Evolutionary conservation across 148 eudicot species (phyloP).

Genomic region (Bassia scoparia): DNA sequence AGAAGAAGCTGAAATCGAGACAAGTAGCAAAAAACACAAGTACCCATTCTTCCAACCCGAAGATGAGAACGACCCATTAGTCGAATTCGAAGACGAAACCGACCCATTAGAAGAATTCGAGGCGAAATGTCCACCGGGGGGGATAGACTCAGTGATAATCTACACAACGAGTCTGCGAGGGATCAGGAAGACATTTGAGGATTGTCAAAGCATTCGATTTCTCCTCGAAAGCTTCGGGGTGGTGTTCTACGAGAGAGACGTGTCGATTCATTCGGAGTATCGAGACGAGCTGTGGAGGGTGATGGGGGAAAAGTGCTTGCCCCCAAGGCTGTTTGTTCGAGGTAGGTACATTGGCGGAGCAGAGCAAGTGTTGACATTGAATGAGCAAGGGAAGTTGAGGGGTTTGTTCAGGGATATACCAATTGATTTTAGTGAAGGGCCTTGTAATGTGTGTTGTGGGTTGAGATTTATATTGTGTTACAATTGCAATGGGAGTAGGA

Average conservation of each 20-base stretch:
- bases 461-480: constrained; percentile 63
- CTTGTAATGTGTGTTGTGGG: constrained; percentile 69
- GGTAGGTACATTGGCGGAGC: constrained; percentile 90
- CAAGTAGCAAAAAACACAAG: constrained; percentile 16
- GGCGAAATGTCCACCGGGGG: constrained; percentile 68
- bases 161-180: constrained; percentile 64
- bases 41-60: constrained; percentile 25
- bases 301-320: constrained; percentile 48
- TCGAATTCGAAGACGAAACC: constrained; percentile 28
- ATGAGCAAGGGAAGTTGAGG: constrained; percentile 63
- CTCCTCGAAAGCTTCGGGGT: constrained; percentile 57
- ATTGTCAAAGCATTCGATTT: constrained; percentile 61
- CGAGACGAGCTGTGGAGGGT: constrained; percentile 70
- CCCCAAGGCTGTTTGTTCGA: constrained; percentile 69
- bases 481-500: constrained; percentile 67
- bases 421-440: constrained; percentile 35
- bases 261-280: constrained; percentile 67
- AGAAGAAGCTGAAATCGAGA: constrained; percentile 32
- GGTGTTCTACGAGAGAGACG: constrained; percentile 59
- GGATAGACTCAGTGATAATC: constrained; percentile 46
- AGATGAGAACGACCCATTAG: constrained; percentile 29
- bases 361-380: constrained; percentile 53
- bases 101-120: constrained; percentile 40
- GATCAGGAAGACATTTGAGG: constrained; percentile 66
- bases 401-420: constrained; percentile 55